Conservation (phyloP, 1,139 yeast species). For the Pneumocystis oryctolagi region DNA sequence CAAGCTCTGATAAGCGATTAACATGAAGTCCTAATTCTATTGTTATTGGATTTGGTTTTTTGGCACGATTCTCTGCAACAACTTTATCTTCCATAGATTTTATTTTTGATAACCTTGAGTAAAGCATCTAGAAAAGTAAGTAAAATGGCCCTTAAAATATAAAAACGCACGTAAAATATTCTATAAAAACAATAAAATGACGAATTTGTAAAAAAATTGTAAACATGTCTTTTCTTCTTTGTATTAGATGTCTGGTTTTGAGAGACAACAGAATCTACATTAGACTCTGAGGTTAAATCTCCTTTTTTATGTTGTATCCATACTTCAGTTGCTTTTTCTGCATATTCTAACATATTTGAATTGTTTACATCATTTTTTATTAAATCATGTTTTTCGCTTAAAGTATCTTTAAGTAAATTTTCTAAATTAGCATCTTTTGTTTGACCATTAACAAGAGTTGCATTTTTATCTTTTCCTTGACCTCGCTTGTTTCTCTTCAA, state of each 20-base stretch:
- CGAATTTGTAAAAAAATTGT: slow-evolving; percentile 80
- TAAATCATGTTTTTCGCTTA: background rate
- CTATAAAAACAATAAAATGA: slow-evolving; percentile 83
- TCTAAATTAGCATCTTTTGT: background rate
- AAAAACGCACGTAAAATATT: background rate
- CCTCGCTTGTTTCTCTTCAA: slow-evolving; percentile 43
- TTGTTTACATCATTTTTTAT: background rate
- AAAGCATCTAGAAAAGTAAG: slow-evolving; percentile 55
- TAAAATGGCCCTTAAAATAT: background rate
- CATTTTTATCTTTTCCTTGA: slow-evolving; percentile 17
- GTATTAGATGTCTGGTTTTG: background rate
- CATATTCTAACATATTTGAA: slow-evolving; percentile 1
- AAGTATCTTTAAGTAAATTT: background rate
- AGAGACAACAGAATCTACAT: slow-evolving; percentile 10
- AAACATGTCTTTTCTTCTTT: slow-evolving; percentile 30
- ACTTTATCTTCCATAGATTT: slow-evolving; percentile 54
- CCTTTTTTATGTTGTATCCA: background rate
- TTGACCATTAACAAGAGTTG: background rate
- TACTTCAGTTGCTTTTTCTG: slow-evolving; percentile 2
- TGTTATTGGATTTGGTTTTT: slow-evolving; percentile 63
- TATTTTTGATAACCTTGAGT: slow-evolving; percentile 63
- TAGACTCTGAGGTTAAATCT: slow-evolving; percentile 6
- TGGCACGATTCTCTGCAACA: slow-evolving; percentile 44
- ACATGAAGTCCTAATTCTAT: slow-evolving; percentile 71
- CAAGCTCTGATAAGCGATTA: slow-evolving; percentile 67